These are phyloP conservation scores for Austroboletus novae-zelandiae DNA, from an alignment of 1,284 basidiomycete genomes.

Conservation along the genomic window DNA sequence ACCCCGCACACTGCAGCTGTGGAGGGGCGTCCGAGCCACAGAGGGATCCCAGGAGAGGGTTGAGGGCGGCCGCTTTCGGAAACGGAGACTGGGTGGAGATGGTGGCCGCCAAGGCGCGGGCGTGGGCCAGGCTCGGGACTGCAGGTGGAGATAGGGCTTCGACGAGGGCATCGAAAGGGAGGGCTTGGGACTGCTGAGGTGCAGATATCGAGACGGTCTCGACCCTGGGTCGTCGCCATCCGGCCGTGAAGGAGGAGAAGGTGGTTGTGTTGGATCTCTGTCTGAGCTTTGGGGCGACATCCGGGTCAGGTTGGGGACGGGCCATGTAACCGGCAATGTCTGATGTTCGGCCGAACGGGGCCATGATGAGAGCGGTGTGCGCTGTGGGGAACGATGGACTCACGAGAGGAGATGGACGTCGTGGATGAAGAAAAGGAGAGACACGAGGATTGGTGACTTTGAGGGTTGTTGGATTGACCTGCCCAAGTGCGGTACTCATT, in stretches of 20 bases:
- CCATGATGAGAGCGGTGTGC: slow-evolving; percentile 5
- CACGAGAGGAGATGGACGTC: slow-evolving; percentile 16
- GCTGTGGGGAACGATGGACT: slow-evolving; percentile 7
- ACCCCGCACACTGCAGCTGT: slow-evolving; percentile 61
- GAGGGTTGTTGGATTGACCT: not conserved
- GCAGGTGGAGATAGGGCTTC: slow-evolving; percentile 52
- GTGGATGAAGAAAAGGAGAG: not conserved
- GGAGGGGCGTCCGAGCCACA: slow-evolving; percentile 52
- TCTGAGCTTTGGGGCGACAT: slow-evolving; percentile 32
- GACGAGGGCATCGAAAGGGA: slow-evolving; percentile 48
- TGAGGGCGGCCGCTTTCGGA: slow-evolving; percentile 45
- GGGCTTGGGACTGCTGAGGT: slow-evolving; percentile 21
- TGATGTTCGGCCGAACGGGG: slow-evolving; percentile 8
- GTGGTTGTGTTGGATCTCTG: slow-evolving; percentile 47
- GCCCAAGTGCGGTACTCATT: not conserved
- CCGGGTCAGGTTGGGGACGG: slow-evolving; percentile 37
- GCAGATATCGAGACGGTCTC: slow-evolving; percentile 32
- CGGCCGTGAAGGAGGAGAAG: slow-evolving; percentile 33
- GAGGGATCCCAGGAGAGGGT: slow-evolving; percentile 56
- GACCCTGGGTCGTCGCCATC: slow-evolving; percentile 43
- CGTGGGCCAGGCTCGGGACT: slow-evolving; percentile 54
- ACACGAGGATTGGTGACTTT: not conserved
- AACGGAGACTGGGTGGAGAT: slow-evolving; percentile 49
- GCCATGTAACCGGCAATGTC: slow-evolving; percentile 24
- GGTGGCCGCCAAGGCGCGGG: slow-evolving; percentile 38